Conservation (phyloP, 306 rosid genomes). For the Luffa acutangula region DNA sequence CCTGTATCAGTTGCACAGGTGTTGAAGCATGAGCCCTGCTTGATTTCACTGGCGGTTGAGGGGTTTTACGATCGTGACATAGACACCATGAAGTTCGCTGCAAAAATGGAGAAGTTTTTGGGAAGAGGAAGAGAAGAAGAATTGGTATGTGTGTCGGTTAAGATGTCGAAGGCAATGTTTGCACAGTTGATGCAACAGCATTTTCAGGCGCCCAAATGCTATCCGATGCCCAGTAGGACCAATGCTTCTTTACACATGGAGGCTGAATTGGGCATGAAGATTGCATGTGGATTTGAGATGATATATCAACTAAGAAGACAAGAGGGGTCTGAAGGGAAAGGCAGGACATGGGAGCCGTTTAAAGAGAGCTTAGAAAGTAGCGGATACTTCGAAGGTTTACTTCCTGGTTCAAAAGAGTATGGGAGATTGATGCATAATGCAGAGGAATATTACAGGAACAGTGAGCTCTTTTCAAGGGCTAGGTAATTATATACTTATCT, state of each 20-base stretch:
- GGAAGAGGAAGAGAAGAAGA: slow-evolving; percentile 47
- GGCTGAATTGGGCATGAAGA: slow-evolving; percentile 87
- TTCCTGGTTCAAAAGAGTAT: slow-evolving; percentile 70
- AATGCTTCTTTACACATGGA: slow-evolving; percentile 27
- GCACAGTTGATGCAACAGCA: slow-evolving; percentile 78
- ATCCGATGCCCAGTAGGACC: slow-evolving; percentile 48
- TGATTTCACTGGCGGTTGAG: slow-evolving; percentile 69
- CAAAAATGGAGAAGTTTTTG: slow-evolving; percentile 64
- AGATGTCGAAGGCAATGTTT: slow-evolving; percentile 92
- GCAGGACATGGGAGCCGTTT: slow-evolving; percentile 66
- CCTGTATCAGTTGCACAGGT: slow-evolving; percentile 59
- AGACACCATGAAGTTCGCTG: slow-evolving; percentile 74
- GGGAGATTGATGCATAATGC: slow-evolving; percentile 72
- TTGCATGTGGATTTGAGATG: slow-evolving; percentile 91
- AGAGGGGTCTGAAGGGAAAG: slow-evolving; percentile 66
- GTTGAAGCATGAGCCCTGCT: slow-evolving; percentile 57
- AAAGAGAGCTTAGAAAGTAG: slow-evolving; percentile 54
- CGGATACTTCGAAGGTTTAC: slow-evolving; percentile 68
- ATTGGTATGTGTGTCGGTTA: slow-evolving; percentile 47
- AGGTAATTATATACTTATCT: slow-evolving; percentile 25
- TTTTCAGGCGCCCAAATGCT: slow-evolving; percentile 76
- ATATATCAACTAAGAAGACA: slow-evolving; percentile 68
- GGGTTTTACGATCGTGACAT: slow-evolving; percentile 87
- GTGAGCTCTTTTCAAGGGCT: slow-evolving; percentile 43
- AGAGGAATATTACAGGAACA: slow-evolving; percentile 49